phyloP scores from a whole-genome alignment of 768 basidiomycete genomes.

The Leccinum subgranulosum region DNA sequence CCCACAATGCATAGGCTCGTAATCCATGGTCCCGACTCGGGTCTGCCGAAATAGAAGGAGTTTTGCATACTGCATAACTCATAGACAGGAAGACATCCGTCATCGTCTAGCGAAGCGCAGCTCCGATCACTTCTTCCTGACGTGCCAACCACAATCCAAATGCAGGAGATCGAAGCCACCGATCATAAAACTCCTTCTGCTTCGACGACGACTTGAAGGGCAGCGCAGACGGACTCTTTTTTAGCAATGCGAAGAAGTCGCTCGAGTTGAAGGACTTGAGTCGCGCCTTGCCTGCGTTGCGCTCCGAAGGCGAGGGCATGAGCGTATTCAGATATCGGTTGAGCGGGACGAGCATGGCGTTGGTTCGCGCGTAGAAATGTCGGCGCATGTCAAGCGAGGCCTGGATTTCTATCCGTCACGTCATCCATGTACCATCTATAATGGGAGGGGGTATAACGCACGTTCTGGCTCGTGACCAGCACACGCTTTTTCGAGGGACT shows the following conservation, averaged over 20 bases:
- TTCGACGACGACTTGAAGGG: constrained; percentile 70
- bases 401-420: constrained; percentile 45
- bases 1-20: not conserved
- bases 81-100: not conserved
- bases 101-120: constrained; percentile 2
- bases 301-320: constrained; percentile 66
- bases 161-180: constrained; percentile 70
- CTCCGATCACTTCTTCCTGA: constrained; percentile 70
- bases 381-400: constrained; percentile 66
- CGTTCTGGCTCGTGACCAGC: constrained; percentile 47
- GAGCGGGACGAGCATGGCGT: constrained; percentile 82
- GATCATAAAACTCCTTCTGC: constrained; percentile 72
- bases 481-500: constrained; percentile 64
- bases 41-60: not conserved
- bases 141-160: constrained; percentile 79
- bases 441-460: constrained; percentile 32
- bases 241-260: constrained; percentile 72
- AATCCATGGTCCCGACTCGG: not conserved
- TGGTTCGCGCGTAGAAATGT: constrained; percentile 85
- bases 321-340: constrained; percentile 89
- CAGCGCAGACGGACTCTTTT: constrained; percentile 62
- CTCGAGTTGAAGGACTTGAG: constrained; percentile 69
- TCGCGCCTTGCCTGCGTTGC: constrained; percentile 30
- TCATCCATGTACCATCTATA: not conserved
- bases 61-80: not conserved